Evolutionary conservation across 148 eudicot species (phyloP).

Genomic region (Rhododendron molle): DNA sequence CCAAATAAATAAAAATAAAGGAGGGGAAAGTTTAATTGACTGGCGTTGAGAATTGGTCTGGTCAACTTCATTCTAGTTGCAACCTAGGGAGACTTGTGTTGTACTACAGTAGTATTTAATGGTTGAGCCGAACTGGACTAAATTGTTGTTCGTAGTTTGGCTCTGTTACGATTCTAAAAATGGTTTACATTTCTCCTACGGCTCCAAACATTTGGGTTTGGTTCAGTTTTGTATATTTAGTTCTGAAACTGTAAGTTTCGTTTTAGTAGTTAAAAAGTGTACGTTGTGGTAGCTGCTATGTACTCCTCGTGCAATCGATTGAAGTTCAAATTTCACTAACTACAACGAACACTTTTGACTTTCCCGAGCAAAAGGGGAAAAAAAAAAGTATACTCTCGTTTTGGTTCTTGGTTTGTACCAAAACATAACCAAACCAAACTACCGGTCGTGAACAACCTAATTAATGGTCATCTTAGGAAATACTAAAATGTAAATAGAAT

Average conservation of each 20-base stretch:
- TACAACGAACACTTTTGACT: too few species aligned
- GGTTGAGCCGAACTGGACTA: not conserved
- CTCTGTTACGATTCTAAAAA: too few species aligned
- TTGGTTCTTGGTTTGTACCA: not conserved
- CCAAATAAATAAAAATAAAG: not conserved
- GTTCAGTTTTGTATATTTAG: not conserved
- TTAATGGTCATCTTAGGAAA: too few species aligned
- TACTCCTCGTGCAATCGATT: too few species aligned
- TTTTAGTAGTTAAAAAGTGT: too few species aligned
- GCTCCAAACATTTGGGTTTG: not conserved
- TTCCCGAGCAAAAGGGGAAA: too few species aligned
- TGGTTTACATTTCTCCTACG: not conserved
- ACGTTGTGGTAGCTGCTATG: too few species aligned
- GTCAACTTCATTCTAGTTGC: too few species aligned
- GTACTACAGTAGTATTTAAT: not conserved
- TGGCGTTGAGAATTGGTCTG: too few species aligned
- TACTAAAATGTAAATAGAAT: not conserved
- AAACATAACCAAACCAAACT: not conserved
- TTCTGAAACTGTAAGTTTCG: not conserved
- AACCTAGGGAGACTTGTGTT: too few species aligned
- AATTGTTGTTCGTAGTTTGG: not conserved
- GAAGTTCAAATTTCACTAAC: too few species aligned
- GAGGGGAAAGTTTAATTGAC: not conserved
- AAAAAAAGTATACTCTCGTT: too few species aligned
- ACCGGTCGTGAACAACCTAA: not conserved